Evolutionary conservation across 2,329 filamentous ascomycete species (phyloP).

Genomic region (Canariomyces notabilis): DNA sequence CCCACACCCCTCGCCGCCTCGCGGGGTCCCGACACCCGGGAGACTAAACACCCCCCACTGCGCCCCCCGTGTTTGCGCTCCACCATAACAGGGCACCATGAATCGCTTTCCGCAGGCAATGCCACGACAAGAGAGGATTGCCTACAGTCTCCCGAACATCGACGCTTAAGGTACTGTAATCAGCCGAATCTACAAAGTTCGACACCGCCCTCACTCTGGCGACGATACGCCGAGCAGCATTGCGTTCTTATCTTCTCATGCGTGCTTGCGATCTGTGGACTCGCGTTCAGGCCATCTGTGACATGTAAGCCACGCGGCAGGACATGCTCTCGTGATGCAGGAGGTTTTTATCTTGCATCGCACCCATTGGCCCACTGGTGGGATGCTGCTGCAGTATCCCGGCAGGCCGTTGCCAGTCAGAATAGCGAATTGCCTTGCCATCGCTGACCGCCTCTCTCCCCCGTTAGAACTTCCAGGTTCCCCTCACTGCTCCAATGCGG

Average conservation of each 20-base stretch:
- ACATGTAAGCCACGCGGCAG: slow-evolving; percentile 15
- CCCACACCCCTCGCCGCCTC: no score
- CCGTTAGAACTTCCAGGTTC: neutral
- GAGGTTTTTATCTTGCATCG: neutral
- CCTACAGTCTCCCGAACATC: slow-evolving; percentile 4
- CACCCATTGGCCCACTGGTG: slow-evolving; percentile 7
- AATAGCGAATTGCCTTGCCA: neutral
- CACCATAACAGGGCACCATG: no score
- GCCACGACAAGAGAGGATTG: no score
- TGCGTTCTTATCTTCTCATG: neutral
- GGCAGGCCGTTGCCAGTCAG: neutral
- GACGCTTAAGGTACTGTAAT: no score
- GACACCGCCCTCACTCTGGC: neutral
- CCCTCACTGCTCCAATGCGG: no score
- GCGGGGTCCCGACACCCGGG: no score
- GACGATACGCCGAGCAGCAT: no score
- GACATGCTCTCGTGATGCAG: slow-evolving; percentile 18
- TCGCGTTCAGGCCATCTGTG: neutral
- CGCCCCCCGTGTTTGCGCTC: no score
- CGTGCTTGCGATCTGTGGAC: neutral
- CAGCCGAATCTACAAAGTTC: no score
- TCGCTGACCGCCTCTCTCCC: slow-evolving; percentile 6
- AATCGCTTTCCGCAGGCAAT: no score
- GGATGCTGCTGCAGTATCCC: slow-evolving; percentile 5
- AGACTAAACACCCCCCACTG: no score